Percentiles rank a stretch among this genome's conserved stretches.
phyloP scores from a whole-genome alignment of 257 asterid species.

The Ballota nigra region DNA sequence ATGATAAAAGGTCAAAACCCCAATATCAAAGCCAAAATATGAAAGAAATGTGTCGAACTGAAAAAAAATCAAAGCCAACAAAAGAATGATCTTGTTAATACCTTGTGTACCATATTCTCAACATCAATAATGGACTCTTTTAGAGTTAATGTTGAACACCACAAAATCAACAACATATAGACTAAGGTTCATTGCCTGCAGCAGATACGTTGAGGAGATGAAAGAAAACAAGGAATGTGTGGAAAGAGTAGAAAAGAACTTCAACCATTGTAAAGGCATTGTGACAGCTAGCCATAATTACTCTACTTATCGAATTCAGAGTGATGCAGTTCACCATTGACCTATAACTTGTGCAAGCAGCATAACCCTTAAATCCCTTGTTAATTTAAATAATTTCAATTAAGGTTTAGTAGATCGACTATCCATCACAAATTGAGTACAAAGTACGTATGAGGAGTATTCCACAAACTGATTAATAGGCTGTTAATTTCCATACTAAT shows the following conservation, averaged over 20 bases:
- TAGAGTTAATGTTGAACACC: conserved; percentile 52
- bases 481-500: too few species aligned
- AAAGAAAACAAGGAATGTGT: not conserved
- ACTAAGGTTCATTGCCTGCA: conserved; percentile 86
- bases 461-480: not conserved
- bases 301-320: conserved; percentile 84
- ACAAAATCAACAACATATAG: conserved; percentile 74
- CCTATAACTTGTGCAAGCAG: conserved; percentile 42
- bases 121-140: conserved; percentile 43
- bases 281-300: conserved; percentile 89
- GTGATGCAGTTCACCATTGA: conserved; percentile 99
- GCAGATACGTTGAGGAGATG: not conserved
- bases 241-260: conserved; percentile 21
- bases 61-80: too few species aligned
- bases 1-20: too few species aligned
- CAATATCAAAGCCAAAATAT: too few species aligned
- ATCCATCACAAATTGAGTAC: too few species aligned
- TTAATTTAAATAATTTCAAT: not conserved
- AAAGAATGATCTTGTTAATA: too few species aligned
- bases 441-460: not conserved
- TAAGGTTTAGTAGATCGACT: not conserved
- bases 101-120: conserved; percentile 59
- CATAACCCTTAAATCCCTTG: not conserved
- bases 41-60: too few species aligned
- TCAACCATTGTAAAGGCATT: conserved; percentile 92